These are phyloP conservation scores for Aspergillus wentii DNA, from an alignment of 495 filamentous ascomycete species.

Conservation along the genomic window DNA sequence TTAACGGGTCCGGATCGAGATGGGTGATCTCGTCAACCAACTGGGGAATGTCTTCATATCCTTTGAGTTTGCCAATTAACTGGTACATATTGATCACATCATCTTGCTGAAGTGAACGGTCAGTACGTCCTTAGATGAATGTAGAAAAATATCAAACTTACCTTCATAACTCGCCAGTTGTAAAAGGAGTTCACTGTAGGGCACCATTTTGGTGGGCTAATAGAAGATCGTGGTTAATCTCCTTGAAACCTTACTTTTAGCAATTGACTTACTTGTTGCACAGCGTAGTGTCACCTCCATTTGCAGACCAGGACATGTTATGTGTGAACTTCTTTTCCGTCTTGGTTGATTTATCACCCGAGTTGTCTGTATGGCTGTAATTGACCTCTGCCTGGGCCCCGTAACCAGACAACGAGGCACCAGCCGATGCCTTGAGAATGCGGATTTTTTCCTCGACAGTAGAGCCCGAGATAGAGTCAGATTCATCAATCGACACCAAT, in stretches of 20 bases:
- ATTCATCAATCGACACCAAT: conserved; percentile 5
- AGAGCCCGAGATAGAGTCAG: conserved; percentile 2
- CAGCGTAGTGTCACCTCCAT: conserved; percentile 5
- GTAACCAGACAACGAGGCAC: conserved; percentile 5
- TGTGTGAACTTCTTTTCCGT: conserved; percentile 5
- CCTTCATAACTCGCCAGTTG: conserved; percentile 9
- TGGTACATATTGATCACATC: conserved; percentile 4
- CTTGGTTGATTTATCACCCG: neutral
- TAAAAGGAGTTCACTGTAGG: conserved; percentile 3
- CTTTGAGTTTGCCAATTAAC: conserved; percentile 4
- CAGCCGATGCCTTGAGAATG: conserved; percentile 6
- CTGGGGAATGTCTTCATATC: conserved; percentile 3
- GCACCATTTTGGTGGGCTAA: conserved; percentile 7
- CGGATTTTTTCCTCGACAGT: conserved; percentile 1
- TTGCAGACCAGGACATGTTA: conserved; percentile 4
- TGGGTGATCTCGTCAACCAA: conserved; percentile 3
- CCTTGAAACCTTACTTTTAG: neutral
- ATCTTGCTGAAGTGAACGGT: too few species aligned
- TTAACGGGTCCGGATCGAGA: too few species aligned
- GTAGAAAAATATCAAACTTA: too few species aligned
- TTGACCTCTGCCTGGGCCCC: conserved; percentile 5
- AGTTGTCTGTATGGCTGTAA: conserved; percentile 3
- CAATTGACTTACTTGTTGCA: conserved; percentile 6
- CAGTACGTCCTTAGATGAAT: too few species aligned
- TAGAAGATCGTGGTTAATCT: neutral